Conservation (phyloP, 371 early-diverging fungal species). For the Chytridiales sp. region DNA sequence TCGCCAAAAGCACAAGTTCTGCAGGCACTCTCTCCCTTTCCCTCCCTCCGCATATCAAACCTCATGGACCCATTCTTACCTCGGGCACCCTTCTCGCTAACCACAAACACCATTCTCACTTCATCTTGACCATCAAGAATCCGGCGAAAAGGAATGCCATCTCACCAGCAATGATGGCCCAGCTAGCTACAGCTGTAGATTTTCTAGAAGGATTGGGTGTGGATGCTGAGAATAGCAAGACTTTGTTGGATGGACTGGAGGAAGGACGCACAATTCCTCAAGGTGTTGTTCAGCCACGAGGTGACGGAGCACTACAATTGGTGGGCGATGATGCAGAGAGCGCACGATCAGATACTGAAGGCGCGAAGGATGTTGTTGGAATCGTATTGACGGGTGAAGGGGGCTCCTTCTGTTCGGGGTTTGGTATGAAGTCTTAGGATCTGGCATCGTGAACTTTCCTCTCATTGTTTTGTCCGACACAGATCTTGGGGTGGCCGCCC, state of each 20-base stretch:
- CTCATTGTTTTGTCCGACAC: neutral
- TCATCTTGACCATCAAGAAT: constrained; percentile 43
- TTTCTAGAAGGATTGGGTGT: constrained; percentile 38
- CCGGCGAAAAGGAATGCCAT: constrained; percentile 61
- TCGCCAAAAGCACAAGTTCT: constrained; percentile 3
- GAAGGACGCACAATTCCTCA: too few relatives aligned
- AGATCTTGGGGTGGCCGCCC: constrained; percentile 56
- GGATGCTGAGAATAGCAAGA: constrained; percentile 10
- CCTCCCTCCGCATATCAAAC: neutral
- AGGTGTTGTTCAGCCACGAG: too few relatives aligned
- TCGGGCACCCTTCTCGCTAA: neutral
- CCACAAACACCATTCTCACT: constrained; percentile 2
- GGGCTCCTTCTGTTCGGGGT: constrained; percentile 61
- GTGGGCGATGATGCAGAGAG: constrained; percentile 16
- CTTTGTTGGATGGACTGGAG: too few relatives aligned
- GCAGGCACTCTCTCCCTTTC: constrained; percentile 12
- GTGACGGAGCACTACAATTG: constrained; percentile 12
- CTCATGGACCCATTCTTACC: neutral
- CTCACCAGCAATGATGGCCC: constrained; percentile 72
- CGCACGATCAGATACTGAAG: constrained; percentile 11
- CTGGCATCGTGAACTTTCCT: neutral
- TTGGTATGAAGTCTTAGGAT: constrained; percentile 46
- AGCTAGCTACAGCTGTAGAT: constrained; percentile 58
- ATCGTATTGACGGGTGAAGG: constrained; percentile 56
- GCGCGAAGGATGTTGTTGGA: constrained; percentile 40